phyloP scores from a whole-genome alignment of 2,329 filamentous ascomycete species.

The Penicillium aurantiogriseum region DNA sequence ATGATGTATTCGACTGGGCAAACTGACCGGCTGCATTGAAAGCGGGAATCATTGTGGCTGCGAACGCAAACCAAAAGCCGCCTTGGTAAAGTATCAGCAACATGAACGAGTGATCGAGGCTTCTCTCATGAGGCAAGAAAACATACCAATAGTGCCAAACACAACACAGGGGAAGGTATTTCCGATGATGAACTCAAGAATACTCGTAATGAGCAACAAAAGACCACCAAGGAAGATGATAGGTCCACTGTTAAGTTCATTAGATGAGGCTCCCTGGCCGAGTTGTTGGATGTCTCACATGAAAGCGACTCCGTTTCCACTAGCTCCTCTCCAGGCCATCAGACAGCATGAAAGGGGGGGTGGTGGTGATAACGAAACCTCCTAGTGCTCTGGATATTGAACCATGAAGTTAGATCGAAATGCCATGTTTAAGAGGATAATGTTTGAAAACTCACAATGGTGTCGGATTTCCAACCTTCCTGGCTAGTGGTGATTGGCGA shows the following conservation, averaged over 20 bases:
- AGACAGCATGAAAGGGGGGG: slow-evolving; percentile 27
- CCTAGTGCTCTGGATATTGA: slow-evolving; percentile 20
- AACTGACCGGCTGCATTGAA: slow-evolving; percentile 53
- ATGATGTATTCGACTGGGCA: slow-evolving; percentile 50
- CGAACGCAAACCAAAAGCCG: slow-evolving; percentile 58
- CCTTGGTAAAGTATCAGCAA: slow-evolving; percentile 19
- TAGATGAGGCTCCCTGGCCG: neutral
- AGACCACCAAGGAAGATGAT: slow-evolving; percentile 56
- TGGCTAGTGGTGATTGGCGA: slow-evolving; percentile 29
- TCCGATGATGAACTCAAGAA: slow-evolving; percentile 58
- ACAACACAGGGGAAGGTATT: slow-evolving; percentile 61
- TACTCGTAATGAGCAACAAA: slow-evolving; percentile 52
- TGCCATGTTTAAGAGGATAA: neutral
- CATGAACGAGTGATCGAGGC: neutral
- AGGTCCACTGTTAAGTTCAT: slow-evolving; percentile 39
- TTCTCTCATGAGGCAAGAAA: neutral
- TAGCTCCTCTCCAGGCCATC: slow-evolving; percentile 30
- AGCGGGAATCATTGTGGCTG: slow-evolving; percentile 54
- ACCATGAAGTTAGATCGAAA: neutral
- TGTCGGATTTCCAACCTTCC: slow-evolving; percentile 34
- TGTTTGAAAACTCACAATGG: slow-evolving; percentile 28
- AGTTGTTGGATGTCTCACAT: slow-evolving; percentile 15
- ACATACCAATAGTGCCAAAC: slow-evolving; percentile 52
- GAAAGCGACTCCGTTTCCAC: slow-evolving; percentile 26
- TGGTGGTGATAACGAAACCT: slow-evolving; percentile 29